Percentiles rank a stretch among this genome's conserved stretches.
phyloP scores from a whole-genome alignment of 179 eudicot genomes.

The Vitellaria paradoxa region DNA sequence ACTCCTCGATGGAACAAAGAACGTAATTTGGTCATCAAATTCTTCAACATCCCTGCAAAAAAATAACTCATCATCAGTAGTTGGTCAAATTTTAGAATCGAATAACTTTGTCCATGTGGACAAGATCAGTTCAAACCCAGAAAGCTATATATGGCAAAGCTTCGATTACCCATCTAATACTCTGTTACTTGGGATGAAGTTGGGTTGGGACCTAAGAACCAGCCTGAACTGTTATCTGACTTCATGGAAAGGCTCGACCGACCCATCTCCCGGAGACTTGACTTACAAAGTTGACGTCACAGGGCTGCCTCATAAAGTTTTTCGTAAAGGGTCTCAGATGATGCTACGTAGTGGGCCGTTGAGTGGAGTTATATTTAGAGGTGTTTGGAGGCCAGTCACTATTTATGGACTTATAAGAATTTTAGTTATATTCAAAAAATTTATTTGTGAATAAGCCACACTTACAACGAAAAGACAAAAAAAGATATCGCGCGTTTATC shows the following conservation, averaged over 20 bases:
- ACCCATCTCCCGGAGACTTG: constrained; percentile 12
- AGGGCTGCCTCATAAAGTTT: constrained; percentile 9
- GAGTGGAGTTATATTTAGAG: no score
- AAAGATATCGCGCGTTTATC: no score
- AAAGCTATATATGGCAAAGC: background rate
- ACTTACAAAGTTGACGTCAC: background rate
- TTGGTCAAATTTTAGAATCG: no score
- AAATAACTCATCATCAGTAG: background rate
- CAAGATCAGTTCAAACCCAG: no score
- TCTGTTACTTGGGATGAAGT: constrained; percentile 9
- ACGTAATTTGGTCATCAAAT: constrained; percentile 8
- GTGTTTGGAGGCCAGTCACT: no score
- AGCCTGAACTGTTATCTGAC: background rate
- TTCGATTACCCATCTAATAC: background rate
- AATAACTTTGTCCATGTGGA: no score
- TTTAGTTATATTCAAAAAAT: no score
- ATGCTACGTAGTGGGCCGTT: background rate
- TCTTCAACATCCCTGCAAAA: constrained; percentile 8
- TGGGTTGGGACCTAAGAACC: constrained; percentile 1
- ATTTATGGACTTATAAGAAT: no score
- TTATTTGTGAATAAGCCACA: no score
- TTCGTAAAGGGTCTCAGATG: background rate
- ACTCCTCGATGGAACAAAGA: background rate
- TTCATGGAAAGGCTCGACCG: constrained; percentile 1
- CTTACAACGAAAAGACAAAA: no score